Evolutionary conservation across 768 basidiomycete genomes (phyloP), one percentile per base, ranked within the genome.

Genomic region (Tricholoma furcatifolium): DNA sequence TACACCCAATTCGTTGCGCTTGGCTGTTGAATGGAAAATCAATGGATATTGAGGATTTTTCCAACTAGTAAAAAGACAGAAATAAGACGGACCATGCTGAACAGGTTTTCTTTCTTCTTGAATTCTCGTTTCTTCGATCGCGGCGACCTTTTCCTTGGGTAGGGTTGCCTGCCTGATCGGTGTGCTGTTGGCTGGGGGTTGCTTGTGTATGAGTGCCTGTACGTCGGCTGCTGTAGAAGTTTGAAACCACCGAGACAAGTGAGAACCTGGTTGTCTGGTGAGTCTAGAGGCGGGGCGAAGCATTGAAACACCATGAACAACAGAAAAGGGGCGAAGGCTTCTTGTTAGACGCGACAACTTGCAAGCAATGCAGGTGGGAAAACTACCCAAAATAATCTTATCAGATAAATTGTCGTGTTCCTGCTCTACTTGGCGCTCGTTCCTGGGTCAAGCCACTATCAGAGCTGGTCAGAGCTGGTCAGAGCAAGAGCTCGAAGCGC

Each of bases 1-100:
- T 6, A 98, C 94, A n/a, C 95, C 95, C 38, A 93, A 76, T 55
- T 88, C 83, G 64, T 97, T 98, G 49, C 92, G 80, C 65, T 85
- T 83, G 54, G 77, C 85, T 85, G 51, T 52, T 30, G 10, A 1
- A 43, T 4, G n/a, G 23, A 32, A 24, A 46, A 49, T 54, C 10
- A 41, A n/a, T 47, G 9, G 9, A 39, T 46, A 18, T 35, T 7
- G 5, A 30, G 12, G n/a, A n/a, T n/a, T 32, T 6, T 42, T 21
- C 24, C 17, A 53, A 52, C 35, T 17, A 7, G 7, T 3, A 27
- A 40, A 20, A 14, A 52, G 38, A 31, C 14, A 32, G 46, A 39
- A 47, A 39, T 47, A 41, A 14, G 11, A 45, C 58, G 36, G 21
- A 60, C 59, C 55, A 36, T 56, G 55, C 27, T 51, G 50, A 27